A percentile compares a stretch with the other conserved stretches of the same genome.
These are phyloP conservation scores for Cladophialophora exuberans DNA, from an alignment of 2,329 filamentous ascomycete species.

Conservation along the genomic window DNA sequence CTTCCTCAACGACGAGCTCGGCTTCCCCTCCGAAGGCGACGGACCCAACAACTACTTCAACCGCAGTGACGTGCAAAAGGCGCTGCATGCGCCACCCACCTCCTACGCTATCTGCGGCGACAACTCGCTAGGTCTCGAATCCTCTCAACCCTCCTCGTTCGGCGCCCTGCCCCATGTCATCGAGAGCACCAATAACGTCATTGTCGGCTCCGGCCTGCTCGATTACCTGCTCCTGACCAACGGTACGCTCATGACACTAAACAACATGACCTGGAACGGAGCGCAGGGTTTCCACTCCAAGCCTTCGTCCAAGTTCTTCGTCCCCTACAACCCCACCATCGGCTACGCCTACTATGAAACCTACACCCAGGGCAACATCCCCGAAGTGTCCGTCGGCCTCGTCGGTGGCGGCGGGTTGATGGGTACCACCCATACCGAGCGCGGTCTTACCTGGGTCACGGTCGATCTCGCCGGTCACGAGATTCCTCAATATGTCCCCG, in stretches of 20 bases:
- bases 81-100: slow-evolving; percentile 52
- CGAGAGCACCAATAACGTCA: slow-evolving; percentile 55
- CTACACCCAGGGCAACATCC: slow-evolving; percentile 28
- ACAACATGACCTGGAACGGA: slow-evolving; percentile 60
- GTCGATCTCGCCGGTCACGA: slow-evolving; percentile 36
- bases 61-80: slow-evolving; percentile 54
- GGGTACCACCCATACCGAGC: slow-evolving; percentile 47
- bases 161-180: slow-evolving; percentile 43
- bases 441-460: slow-evolving; percentile 47
- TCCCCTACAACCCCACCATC: slow-evolving; percentile 49
- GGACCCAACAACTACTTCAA: slow-evolving; percentile 64
- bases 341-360: slow-evolving; percentile 36
- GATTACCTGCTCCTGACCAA: slow-evolving; percentile 56
- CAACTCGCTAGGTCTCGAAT: slow-evolving; percentile 43
- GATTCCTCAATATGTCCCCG: slow-evolving; percentile 67
- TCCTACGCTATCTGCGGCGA: slow-evolving; percentile 47
- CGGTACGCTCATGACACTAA: slow-evolving; percentile 55
- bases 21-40: slow-evolving; percentile 55
- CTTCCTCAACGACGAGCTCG: slow-evolving; percentile 68
- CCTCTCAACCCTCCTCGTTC: slow-evolving; percentile 39
- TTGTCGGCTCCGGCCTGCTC: slow-evolving; percentile 54
- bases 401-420: slow-evolving; percentile 46
- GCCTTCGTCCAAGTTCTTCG: slow-evolving; percentile 46
- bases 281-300: slow-evolving; percentile 49
- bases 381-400: slow-evolving; percentile 36